Evolutionary conservation across 805 yeast species (phyloP).

Genomic region (Scheffersomyces coipomensis): DNA sequence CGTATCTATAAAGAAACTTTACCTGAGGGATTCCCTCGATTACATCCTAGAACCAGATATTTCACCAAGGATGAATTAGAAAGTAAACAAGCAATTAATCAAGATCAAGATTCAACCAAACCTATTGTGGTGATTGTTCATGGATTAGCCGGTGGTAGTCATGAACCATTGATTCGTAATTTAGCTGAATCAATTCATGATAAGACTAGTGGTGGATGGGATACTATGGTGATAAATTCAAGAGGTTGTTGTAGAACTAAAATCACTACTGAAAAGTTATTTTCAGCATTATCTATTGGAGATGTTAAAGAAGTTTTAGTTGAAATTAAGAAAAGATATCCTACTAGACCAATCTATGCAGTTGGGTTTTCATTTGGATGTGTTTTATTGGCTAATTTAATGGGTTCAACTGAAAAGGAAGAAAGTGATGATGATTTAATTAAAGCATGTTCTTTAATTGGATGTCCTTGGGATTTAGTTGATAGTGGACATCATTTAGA

Average conservation of each 20-base stretch:
- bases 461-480: constrained; percentile 77
- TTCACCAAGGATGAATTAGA: constrained; percentile 46
- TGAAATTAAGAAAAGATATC: constrained; percentile 49
- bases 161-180: constrained; percentile 71
- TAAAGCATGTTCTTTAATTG: constrained; percentile 51
- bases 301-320: constrained; percentile 61
- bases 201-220: constrained; percentile 42
- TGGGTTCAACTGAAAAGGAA: constrained; percentile 59
- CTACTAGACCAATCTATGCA: constrained; percentile 60
- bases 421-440: constrained; percentile 26
- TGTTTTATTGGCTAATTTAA: constrained; percentile 64
- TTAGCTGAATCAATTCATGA: constrained; percentile 42
- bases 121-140: constrained; percentile 70
- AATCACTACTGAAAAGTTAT: constrained; percentile 66
- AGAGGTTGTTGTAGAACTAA: constrained; percentile 76
- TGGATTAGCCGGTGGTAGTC: constrained; percentile 86
- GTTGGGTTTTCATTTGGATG: constrained; percentile 87
- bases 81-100: constrained; percentile 10
- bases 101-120: constrained; percentile 21
- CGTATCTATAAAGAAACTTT: constrained; percentile 24
- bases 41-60: constrained; percentile 55
- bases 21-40: constrained; percentile 33
- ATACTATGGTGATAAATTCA: constrained; percentile 65
- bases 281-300: constrained; percentile 69
- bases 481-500: constrained; percentile 47